Evolutionary conservation across 2,329 filamentous ascomycete genomes (phyloP), one percentile per base, ranked within the genome.

Genomic region (Colletotrichum gloeosporioides): DNA sequence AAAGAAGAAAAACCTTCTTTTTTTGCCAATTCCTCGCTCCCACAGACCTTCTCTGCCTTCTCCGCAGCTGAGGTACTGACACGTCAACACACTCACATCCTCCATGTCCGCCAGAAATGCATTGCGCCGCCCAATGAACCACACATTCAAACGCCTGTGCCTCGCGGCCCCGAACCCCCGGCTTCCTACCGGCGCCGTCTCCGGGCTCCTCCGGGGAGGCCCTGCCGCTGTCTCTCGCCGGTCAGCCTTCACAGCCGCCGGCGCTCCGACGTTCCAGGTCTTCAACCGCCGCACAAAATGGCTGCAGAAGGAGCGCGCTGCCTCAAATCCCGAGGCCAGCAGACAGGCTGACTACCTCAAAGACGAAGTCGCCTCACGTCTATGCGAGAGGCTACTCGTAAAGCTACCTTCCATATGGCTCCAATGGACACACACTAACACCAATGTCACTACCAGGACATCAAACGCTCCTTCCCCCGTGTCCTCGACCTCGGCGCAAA

Each of bases 401-500:
- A 53, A 84, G 13, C 25, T 39, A 59, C 32, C 18, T 27, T 34
- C 53, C 0, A 0, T 31, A 4, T 8, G 3, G 27, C 9, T 10
- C 49, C 27, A 69, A 25, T 18, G 29, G 61, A 22, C 53, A 29
- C 18, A 49, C 15, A 32, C 53, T 71, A 49, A 70, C 8, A 31
- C 13, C n/a, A 18, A 59, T n/a, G 8, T 8, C 7, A 7, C n/a
- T 9, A 9, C 15, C 78, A 96, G 95, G 96, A 99, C 83, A 98
- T 99, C 87, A 98, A 98, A 81, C 94, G 97, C 36, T 89, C 92
- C 73, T 98, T 98, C 81, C 92, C 94, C 61, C 90, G 92, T 79
- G 95, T 96, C 29, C 94, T 99, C 77, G 97, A 99, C 84, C 92
- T 98, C 36, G 97, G 97, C 77, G 96, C 97, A 77, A 98, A 99